These are phyloP conservation scores for Trichosporon asahii DNA, from an alignment of 1,284 basidiomycete species.

Conservation along the genomic window DNA sequence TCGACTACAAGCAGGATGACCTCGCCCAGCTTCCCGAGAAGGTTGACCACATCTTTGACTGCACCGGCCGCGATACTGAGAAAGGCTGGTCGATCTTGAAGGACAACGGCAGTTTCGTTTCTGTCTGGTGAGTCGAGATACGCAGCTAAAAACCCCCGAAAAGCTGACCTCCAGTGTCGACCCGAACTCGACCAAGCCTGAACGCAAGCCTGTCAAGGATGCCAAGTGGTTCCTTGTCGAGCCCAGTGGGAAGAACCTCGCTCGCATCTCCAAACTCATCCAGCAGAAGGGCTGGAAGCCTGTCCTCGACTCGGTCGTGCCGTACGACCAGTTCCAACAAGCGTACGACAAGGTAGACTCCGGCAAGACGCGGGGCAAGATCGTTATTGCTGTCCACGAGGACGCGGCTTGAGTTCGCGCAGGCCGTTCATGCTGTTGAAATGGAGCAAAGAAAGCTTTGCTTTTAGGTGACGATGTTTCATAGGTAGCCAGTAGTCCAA, in stretches of 20 bases:
- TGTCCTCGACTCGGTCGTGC: slow-evolving; percentile 22
- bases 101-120: slow-evolving; percentile 16
- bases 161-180: slow-evolving; percentile 5
- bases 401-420: neutral
- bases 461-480: neutral
- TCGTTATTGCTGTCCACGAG: slow-evolving; percentile 19
- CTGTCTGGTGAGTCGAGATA: slow-evolving; percentile 12
- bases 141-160: neutral
- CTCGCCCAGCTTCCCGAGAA: slow-evolving; percentile 6
- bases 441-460: neutral
- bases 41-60: slow-evolving; percentile 22
- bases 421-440: neutral
- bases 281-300: slow-evolving; percentile 13
- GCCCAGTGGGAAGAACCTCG: slow-evolving; percentile 20
- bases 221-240: slow-evolving; percentile 24
- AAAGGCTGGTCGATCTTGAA: slow-evolving; percentile 17
- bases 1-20: slow-evolving; percentile 14
- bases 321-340: slow-evolving; percentile 10
- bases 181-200: slow-evolving; percentile 12
- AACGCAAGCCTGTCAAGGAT: neutral
- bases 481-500: neutral
- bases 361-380: slow-evolving; percentile 18
- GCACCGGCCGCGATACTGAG: slow-evolving; percentile 11
- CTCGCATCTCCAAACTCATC: slow-evolving; percentile 13
- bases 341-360: slow-evolving; percentile 21